Conservation (phyloP, 139 green algal species). For the Ulvella scutata region DNA sequence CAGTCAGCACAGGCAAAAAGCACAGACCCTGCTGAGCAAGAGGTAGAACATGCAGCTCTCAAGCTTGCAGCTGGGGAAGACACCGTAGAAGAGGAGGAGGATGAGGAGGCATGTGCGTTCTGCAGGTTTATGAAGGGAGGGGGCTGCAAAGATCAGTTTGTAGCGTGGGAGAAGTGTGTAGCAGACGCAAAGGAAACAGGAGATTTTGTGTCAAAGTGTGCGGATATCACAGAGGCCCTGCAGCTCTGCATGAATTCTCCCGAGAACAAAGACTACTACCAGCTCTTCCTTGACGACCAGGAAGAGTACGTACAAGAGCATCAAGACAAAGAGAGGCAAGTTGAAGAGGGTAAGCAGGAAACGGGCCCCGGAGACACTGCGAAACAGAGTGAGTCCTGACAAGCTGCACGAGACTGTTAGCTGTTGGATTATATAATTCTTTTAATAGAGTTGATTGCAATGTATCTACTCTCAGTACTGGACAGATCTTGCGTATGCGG, state of each 20-base stretch:
- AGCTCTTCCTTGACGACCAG: conserved; percentile 9
- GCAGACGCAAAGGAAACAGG: conserved; percentile 3
- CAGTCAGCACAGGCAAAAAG: not conserved
- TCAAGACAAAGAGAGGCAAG: not conserved
- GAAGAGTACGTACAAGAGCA: not conserved
- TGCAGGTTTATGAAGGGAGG: conserved; percentile 79
- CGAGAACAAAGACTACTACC: conserved; percentile 9
- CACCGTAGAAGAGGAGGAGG: conserved; percentile 47
- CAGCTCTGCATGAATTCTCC: conserved; percentile 5
- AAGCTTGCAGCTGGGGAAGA: not conserved
- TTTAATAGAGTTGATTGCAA: not conserved
- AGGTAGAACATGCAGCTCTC: no score
- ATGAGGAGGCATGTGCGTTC: conserved; percentile 65
- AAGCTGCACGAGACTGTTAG: not conserved
- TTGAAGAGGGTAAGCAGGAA: not conserved
- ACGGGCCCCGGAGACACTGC: not conserved
- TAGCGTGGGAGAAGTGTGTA: conserved; percentile 14
- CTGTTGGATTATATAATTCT: not conserved
- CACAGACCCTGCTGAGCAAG: not conserved
- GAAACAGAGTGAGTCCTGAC: not conserved
- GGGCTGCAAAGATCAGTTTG: conserved; percentile 42
- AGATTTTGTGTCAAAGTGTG: not conserved
- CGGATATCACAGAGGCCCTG: conserved; percentile 1
- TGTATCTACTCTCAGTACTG: not conserved
- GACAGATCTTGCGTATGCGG: no score